Evolutionary conservation across 2,329 filamentous ascomycete species (phyloP).

Genomic region (Parascedosporium putredinis): DNA sequence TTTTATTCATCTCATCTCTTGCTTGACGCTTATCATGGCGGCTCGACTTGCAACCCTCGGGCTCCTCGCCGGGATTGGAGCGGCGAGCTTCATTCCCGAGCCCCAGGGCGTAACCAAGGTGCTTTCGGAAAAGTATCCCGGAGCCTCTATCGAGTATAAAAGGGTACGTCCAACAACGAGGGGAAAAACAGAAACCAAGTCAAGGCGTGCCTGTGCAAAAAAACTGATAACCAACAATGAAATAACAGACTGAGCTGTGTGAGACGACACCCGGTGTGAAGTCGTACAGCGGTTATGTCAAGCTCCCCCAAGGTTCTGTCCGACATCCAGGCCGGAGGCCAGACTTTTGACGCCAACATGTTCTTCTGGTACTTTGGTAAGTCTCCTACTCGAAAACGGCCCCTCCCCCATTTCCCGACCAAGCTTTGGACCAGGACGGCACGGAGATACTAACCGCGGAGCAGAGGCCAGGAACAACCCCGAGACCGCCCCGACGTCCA

Average conservation of each 20-base stretch:
- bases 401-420: neutral
- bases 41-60: neutral
- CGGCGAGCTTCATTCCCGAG: neutral
- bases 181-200: neutral
- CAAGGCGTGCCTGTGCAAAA: neutral
- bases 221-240: too few relatives aligned
- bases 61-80: neutral
- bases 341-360: conserved; percentile 13
- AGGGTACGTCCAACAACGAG: conserved; percentile 9
- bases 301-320: conserved; percentile 20
- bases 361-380: conserved; percentile 38
- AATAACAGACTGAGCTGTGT: conserved; percentile 29
- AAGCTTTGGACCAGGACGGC: too few relatives aligned
- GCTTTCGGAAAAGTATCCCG: conserved; percentile 10
- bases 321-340: conserved; percentile 11
- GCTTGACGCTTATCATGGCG: neutral
- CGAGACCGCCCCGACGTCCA: conserved; percentile 18
- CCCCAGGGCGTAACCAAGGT: neutral
- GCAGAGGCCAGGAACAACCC: conserved; percentile 17
- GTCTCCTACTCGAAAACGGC: neutral
- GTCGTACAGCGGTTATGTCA: conserved; percentile 44
- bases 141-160: conserved; percentile 16
- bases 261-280: conserved; percentile 22
- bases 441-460: neutral
- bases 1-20: neutral